Base-by-base conservation (phyloP, 345 rosid species). In the Angophora floribunda region DNA sequence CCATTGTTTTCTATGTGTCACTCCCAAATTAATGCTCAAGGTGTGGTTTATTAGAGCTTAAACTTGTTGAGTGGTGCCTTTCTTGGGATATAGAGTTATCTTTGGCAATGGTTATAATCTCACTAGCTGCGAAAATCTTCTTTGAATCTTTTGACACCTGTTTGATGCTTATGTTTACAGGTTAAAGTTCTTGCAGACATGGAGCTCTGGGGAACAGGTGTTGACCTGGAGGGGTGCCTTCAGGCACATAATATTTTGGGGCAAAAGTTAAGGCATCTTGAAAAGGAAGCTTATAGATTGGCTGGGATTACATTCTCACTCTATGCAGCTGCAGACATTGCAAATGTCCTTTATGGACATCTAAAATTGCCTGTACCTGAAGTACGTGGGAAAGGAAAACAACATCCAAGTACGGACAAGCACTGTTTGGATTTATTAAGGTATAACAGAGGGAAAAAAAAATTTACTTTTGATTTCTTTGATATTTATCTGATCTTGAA, bases 161-260 rank as follows among this genome's bases (percentile, higher is more conserved):
- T 88, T 91, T 65, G 51, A 45, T 80, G 36, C 86, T 57, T 82
- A 87, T 85, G 90, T 57, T 88, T 32, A 84, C 91, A 97, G 99
- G 98, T 97, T 78, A 94, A 92, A 90, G 95, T 96, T 92, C 95
- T 97, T 63, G 99, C 99, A 53, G 98, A 96, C 88, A 96, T 97
- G 99, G 99, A 97, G 92, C 93, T 94, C 52, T 95, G 97, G 96
- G 99, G 99, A 67, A 94, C 96, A 65, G 99, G 99, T 87, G 95
- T 97, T 88, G 96, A 96, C 93, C 93, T 96, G 94, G 98, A 96
- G 92, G 96, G 95, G 86, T 96, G 99, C 93, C 94, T 95, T 87
- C 90, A 70, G 90, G 98, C 98, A 86, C 94, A 96, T 52, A 94
- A 91, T 88, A 57, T 93, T 90, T 89, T 97, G 91, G 95, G 93